Percentiles rank a stretch among this genome's conserved stretches.
Conservation (phyloP, 495 filamentous ascomycete species). For the Aspergillus haitiensis region DNA sequence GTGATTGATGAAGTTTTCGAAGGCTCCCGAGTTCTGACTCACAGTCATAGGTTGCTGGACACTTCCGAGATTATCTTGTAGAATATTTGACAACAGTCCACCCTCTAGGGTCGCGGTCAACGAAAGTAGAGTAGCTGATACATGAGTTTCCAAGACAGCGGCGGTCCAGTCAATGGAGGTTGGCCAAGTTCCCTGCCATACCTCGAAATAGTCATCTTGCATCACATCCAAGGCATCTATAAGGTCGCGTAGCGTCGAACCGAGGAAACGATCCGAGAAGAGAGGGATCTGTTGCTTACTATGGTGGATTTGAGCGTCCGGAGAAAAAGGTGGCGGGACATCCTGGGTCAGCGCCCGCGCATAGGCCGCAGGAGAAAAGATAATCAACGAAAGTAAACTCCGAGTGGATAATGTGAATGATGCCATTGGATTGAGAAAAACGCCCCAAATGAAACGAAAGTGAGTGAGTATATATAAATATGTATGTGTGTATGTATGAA, state of each 20-base stretch:
- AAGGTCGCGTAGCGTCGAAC: constrained; percentile 43
- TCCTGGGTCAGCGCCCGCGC: constrained; percentile 37
- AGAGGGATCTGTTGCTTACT: constrained; percentile 20
- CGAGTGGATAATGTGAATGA: constrained; percentile 18
- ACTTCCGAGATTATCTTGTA: constrained; percentile 31
- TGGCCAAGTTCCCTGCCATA: constrained; percentile 83
- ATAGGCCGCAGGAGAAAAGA: constrained; percentile 26
- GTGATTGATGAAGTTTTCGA: constrained; percentile 75
- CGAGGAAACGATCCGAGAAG: constrained; percentile 19
- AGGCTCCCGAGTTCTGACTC: constrained; percentile 41
- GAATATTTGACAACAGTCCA: constrained; percentile 18
- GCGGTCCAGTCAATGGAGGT: constrained; percentile 90
- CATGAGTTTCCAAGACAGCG: constrained; percentile 79
- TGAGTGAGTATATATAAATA: no score
- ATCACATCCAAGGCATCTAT: constrained; percentile 67
- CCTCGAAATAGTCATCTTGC: constrained; percentile 74
- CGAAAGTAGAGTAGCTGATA: constrained; percentile 66
- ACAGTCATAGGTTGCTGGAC: constrained; percentile 5
- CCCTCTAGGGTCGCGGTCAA: constrained; percentile 51
- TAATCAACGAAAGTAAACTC: constrained; percentile 28
- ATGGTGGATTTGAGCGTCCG: constrained; percentile 18
- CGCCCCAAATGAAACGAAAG: no score
- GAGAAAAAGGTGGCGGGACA: constrained; percentile 20
- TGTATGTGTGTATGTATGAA: background rate
- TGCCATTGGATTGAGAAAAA: constrained; percentile 10